Evolutionary conservation across 2,329 filamentous ascomycete species (phyloP), one percentile per base, ranked within the genome.

Genomic region (Diaporthe destruens): DNA sequence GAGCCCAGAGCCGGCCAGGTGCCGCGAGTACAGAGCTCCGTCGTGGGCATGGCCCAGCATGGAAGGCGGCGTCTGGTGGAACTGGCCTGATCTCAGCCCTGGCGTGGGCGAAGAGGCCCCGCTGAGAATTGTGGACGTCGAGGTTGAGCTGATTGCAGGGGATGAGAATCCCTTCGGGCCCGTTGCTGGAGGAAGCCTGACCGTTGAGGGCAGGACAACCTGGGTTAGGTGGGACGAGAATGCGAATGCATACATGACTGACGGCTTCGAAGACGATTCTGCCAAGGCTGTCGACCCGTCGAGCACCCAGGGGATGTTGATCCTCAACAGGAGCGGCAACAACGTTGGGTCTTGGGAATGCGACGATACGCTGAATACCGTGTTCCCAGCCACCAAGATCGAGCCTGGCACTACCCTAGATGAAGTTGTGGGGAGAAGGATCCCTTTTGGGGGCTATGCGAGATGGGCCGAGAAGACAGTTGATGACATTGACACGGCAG

Each of bases 301-400:
- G 42, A n/a, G 11, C 6, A 23, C 42, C 34, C 18, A 34, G 9
- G 12, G 18, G 18, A 12, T 18, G 29, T 11, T n/a, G 16, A 63
- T 63, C 11, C 59, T 2, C 29, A 25, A 63, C 11, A 23, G 42
- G 20, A 49, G 18, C 8, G 59, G 59, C 42, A 18, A 34, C 18
- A 23, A 6, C 2, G 20, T 63, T 63, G 59, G 42, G 3, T 34
- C 12, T 34, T 63, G 59, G 59, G 59, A 36, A 49, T 49, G 59
- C 12, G 59, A 63, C 59, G 59, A 63, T 20, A 63, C 59, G 29
- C 42, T 63, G 42, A 63, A 63, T 25, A 63, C 42, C 25, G 59
- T 63, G 20, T 18, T 49, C 18, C 59, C 59, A 6, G 59, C 42
- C 25, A 63, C 59, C 59, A 63, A 63, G 42, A 49, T 63, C 42